A percentile compares a stretch with the other conserved stretches of the same genome.
Evolutionary conservation across 2,329 filamentous ascomycete species (phyloP).

Genomic region (Amesomyces nigricolor): DNA sequence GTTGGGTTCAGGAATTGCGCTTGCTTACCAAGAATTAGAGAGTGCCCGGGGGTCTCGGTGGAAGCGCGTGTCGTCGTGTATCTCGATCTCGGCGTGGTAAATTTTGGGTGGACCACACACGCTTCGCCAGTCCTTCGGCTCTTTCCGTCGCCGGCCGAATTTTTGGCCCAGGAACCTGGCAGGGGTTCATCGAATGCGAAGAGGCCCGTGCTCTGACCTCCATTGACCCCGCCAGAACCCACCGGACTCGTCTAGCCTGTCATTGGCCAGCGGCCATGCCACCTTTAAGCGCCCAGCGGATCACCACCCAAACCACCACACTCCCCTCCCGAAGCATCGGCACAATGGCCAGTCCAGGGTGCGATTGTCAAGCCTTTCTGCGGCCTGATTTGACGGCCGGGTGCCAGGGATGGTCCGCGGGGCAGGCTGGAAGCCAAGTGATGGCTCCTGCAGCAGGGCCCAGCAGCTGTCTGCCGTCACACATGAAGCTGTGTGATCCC

Average conservation of each 20-base stretch:
- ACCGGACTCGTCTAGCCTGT: not conserved
- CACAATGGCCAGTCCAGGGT: conserved; percentile 11
- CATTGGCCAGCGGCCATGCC: conserved; percentile 21
- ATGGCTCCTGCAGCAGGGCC: conserved; percentile 9
- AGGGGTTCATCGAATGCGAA: not conserved
- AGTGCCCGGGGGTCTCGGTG: not conserved
- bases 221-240: conserved; percentile 15
- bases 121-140: conserved; percentile 16
- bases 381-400: conserved; percentile 18
- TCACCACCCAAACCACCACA: conserved; percentile 2
- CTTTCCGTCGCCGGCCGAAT: conserved; percentile 19
- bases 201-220: conserved; percentile 4
- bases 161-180: conserved; percentile 14
- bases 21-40: not conserved
- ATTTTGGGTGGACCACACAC: conserved; percentile 11
- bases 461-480: not conserved
- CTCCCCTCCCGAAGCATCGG: not conserved
- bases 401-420: conserved; percentile 8
- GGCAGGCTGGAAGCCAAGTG: conserved; percentile 12
- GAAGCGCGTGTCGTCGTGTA: conserved; percentile 2
- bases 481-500: conserved; percentile 3
- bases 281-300: conserved; percentile 25
- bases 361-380: conserved; percentile 7
- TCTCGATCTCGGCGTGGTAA: conserved; percentile 1
- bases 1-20: not conserved